These are phyloP conservation scores for Fragaria vesca DNA, from an alignment of 306 rosid genomes.

Conservation along the genomic window DNA sequence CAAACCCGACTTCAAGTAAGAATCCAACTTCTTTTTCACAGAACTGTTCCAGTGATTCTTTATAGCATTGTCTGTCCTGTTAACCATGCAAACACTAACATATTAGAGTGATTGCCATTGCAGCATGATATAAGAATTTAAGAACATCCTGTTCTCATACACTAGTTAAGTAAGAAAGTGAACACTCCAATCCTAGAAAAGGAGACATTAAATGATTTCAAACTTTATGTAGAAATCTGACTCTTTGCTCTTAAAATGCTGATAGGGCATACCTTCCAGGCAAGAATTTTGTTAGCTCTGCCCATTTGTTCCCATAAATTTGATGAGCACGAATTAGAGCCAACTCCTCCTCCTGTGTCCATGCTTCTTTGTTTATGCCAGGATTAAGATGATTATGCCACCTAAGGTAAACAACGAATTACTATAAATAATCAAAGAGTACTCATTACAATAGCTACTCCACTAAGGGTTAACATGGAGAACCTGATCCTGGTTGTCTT, in stretches of 20 bases:
- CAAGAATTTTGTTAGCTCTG: conserved; percentile 85
- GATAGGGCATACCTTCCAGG: conserved; percentile 76
- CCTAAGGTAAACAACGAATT: conserved; percentile 35
- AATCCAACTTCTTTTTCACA: conserved; percentile 95
- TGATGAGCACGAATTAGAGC: conserved; percentile 94
- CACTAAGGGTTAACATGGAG: conserved; percentile 3
- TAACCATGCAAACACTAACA: conserved; percentile 37
- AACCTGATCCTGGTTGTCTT: not conserved
- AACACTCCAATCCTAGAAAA: not conserved
- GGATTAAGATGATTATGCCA: conserved; percentile 99
- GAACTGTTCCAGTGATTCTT: conserved; percentile 99
- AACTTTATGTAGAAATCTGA: not conserved
- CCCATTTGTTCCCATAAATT: conserved; percentile 93
- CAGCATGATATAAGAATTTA: not conserved
- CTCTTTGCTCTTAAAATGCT: conserved; percentile 8
- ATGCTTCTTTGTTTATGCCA: conserved; percentile 92
- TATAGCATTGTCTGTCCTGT: conserved; percentile 99
- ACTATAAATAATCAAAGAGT: not conserved
- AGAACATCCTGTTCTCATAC: not conserved
- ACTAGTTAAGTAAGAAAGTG: not conserved
- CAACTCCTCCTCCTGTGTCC: conserved; percentile 97
- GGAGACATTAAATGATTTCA: not conserved
- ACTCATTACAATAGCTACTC: not conserved
- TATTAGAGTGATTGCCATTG: conserved; percentile 3
- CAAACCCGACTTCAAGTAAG: conserved; percentile 91